These are phyloP conservation scores for Amylostereum chailletii DNA, from an alignment of 1,284 basidiomycete genomes.

Conservation along the genomic window DNA sequence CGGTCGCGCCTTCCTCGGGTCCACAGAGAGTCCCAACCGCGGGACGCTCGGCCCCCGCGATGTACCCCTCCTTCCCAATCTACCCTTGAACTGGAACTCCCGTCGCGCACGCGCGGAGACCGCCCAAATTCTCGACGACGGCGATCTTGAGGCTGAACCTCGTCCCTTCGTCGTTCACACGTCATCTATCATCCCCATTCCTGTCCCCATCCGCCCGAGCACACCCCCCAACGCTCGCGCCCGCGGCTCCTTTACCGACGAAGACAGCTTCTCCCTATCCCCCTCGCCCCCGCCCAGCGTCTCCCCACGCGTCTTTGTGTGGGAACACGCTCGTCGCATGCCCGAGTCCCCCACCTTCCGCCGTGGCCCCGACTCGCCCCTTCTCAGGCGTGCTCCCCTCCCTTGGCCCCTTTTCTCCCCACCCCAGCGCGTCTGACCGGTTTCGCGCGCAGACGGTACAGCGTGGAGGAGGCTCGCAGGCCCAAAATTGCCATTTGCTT, in stretches of 20 bases:
- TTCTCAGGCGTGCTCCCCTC: too few relatives aligned
- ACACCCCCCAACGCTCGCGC: neutral
- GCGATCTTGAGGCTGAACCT: neutral
- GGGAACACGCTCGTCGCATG: neutral
- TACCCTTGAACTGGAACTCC: neutral
- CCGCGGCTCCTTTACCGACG: neutral
- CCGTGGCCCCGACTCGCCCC: neutral
- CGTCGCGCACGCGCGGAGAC: neutral
- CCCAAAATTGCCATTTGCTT: too few relatives aligned
- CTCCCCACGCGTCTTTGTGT: constrained; percentile 9
- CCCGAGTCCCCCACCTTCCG: constrained; percentile 6
- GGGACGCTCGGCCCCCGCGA: neutral
- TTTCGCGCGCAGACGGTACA: too few relatives aligned
- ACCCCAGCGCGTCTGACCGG: too few relatives aligned
- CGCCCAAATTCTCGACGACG: neutral
- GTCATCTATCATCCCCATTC: neutral
- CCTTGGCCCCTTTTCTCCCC: too few relatives aligned
- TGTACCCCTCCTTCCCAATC: neutral
- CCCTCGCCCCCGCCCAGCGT: constrained; percentile 11
- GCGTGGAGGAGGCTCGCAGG: too few relatives aligned
- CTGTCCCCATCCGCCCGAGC: constrained; percentile 3
- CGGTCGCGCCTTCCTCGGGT: neutral
- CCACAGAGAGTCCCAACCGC: neutral
- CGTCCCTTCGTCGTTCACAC: neutral
- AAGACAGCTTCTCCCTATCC: constrained; percentile 1